Evolutionary conservation across 805 yeast genomes (phyloP), one percentile per base, ranked within the genome.

Genomic region (Ogataea dorogensis): DNA sequence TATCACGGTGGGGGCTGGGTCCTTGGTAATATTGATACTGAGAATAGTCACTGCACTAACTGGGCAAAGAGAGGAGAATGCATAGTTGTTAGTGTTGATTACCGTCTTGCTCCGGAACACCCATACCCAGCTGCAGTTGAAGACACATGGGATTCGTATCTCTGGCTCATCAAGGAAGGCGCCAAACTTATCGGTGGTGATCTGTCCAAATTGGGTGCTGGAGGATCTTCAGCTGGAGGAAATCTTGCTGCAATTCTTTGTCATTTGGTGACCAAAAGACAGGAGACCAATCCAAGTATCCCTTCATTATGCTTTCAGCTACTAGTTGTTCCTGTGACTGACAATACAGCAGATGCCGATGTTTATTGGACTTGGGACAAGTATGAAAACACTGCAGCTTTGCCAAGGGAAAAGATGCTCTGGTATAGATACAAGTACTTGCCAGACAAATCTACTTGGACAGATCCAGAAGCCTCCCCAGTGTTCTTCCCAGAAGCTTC

Each of bases 151-250:
- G 65, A 61, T 33, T 51, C 73, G 2, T 44, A 58, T 7, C n/a
- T 63, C 13, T 65, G 59, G 50, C 50, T 54, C 15, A 43, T 50
- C 46, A 46, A 50, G n/a, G 53, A 53, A 5, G 46, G 54, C 9
- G 54, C 47, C 23, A 42, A 41, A 10, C 42, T 25, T 7, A 20
- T 63, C 24, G 54, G 47, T 0, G 53, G 62, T 17, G 58, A 67
- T 36, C 44, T 49, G 28, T 47, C 51, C 9, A 64, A 59, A 32
- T 51, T 71, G 3, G 62, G 63, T 9, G 53, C 65, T 10, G 73
- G 66, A 11, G 77, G 77, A 1, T 65, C 70, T 8, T 71, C 77
- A 5, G 77, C 77, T 9, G 70, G 70, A 9, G 69, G 68, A 3
- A 59, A 63, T 35, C 47, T 65, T 30, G 52, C 69, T 20, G 67